These are phyloP conservation scores for Monilinia laxa DNA, from an alignment of 2,329 filamentous ascomycete species.

Conservation along the genomic window DNA sequence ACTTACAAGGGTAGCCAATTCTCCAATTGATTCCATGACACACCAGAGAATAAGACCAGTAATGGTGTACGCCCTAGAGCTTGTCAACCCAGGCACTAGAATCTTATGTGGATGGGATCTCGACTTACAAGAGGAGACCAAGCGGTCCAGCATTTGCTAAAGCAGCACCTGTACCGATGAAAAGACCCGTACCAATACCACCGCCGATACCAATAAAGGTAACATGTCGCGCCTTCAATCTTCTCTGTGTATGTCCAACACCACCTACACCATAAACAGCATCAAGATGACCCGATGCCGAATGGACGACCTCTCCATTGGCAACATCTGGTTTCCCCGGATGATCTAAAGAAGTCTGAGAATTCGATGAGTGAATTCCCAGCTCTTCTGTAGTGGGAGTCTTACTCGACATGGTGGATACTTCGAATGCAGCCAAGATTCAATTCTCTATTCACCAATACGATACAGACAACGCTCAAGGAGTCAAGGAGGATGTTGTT, in stretches of 20 bases:
- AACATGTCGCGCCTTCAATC: conserved; percentile 20
- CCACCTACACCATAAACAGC: conserved; percentile 16
- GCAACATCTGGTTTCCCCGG: conserved; percentile 16
- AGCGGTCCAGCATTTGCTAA: conserved; percentile 50
- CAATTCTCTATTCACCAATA: conserved; percentile 20
- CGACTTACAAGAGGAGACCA: conserved; percentile 43
- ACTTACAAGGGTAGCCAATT: conserved; percentile 37
- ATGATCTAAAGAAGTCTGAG: conserved; percentile 4
- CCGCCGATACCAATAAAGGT: conserved; percentile 20
- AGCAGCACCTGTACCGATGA: conserved; percentile 50
- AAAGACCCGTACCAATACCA: conserved; percentile 52
- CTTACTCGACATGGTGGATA: conserved; percentile 20
- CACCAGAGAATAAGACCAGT: conserved; percentile 40
- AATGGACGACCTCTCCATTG: conserved; percentile 20
- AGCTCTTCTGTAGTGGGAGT: conserved; percentile 2
- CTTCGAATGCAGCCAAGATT: conserved; percentile 21
- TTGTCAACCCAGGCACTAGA: background rate
- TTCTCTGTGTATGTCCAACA: conserved; percentile 11
- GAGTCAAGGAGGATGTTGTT: background rate
- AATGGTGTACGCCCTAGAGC: conserved; percentile 43
- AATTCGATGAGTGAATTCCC: conserved; percentile 1
- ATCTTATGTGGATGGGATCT: background rate
- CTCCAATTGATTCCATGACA: conserved; percentile 41
- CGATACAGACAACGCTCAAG: conserved; percentile 1
- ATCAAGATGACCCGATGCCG: conserved; percentile 14